Evolutionary conservation across 75 land plant genomes (phyloP), one percentile per base, ranked within the genome.

Genomic region (Selaginella tamariscina): DNA sequence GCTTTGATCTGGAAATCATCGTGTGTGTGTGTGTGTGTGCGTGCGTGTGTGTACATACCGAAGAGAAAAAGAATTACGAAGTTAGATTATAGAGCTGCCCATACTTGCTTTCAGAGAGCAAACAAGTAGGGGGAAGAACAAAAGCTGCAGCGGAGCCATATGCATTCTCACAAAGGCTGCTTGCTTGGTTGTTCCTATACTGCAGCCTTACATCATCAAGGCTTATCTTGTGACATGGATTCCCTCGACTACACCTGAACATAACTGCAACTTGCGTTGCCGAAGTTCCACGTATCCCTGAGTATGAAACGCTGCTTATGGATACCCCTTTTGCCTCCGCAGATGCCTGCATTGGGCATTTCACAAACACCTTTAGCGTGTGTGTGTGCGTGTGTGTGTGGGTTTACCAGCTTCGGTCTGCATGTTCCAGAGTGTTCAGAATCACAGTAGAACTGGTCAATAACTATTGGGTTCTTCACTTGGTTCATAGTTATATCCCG

Each of bases 391-490:
- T n/a, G n/a, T n/a, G n/a, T n/a, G n/a, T n/a, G n/a, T n/a, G n/a
- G n/a, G 49, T 15, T 39, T 39, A 39, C 49, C 49, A 5, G 49
- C 49, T 39, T 39, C 15, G 49, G 49, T 39, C 11, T 39, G 49
- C 49, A 39, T 5, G 49, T 39, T 39, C 49, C 49, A 39, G 49
- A 39, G 49, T 39, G 49, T 39, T 39, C 49, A 15, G 5, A 15
- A n/a, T 59, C 62, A n/a, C 62, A 59, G 26, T 59, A 59, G 23
- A 9, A 59, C 21, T 59, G 62, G 23, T 59, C 62, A 59, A 59
- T 59, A 27, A 59, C 8, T 8, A 59, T 59, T 23, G 62, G 62
- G 62, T 59, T 59, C 8, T 21, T 23, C 8, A 59, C 62, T 2
- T n/a, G 62, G 8, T 8, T 8, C 62, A 59, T 59, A n/a, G 26